These are phyloP conservation scores for Moricandia moricandioides DNA, from an alignment of 345 rosid genomes.

Conservation along the genomic window DNA sequence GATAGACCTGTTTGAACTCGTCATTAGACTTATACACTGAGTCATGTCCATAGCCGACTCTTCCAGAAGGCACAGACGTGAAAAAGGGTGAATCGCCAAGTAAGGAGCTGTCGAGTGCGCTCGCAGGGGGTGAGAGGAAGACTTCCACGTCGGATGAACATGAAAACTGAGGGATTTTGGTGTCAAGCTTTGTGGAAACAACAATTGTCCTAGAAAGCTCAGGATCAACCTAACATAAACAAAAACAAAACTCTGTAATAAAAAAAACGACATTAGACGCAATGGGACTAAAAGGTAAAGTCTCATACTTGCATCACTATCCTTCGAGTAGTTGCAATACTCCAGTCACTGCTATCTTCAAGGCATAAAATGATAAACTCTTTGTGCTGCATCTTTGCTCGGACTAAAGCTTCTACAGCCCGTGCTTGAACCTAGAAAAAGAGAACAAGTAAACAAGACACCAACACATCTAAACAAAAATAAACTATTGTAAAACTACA, in stretches of 20 bases:
- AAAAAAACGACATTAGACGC: neutral
- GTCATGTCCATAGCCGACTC: conserved; percentile 77
- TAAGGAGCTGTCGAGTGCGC: conserved; percentile 82
- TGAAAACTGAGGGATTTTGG: conserved; percentile 92
- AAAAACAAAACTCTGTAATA: conserved; percentile 16
- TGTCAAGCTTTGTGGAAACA: conserved; percentile 91
- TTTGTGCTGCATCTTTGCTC: conserved; percentile 92
- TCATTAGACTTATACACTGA: conserved; percentile 75
- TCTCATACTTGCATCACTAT: conserved; percentile 87
- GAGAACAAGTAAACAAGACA: neutral
- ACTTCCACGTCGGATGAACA: conserved; percentile 86
- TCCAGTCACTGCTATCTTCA: conserved; percentile 98
- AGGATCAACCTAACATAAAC: conserved; percentile 73
- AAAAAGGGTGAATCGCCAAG: conserved; percentile 87
- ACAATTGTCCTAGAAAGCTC: conserved; percentile 87
- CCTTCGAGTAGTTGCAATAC: conserved; percentile 84
- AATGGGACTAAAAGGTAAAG: neutral
- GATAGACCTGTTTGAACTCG: conserved; percentile 80
- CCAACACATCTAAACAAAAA: neutral
- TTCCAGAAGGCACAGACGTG: conserved; percentile 96
- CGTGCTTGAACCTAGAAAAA: conserved; percentile 73
- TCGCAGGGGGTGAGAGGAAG: conserved; percentile 84
- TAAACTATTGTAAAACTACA: neutral
- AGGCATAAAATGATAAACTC: conserved; percentile 91
- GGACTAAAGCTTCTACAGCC: conserved; percentile 84